Base-by-base conservation (phyloP, 2,329 filamentous ascomycete genomes). In the Cercospora zeae-maydis region DNA sequence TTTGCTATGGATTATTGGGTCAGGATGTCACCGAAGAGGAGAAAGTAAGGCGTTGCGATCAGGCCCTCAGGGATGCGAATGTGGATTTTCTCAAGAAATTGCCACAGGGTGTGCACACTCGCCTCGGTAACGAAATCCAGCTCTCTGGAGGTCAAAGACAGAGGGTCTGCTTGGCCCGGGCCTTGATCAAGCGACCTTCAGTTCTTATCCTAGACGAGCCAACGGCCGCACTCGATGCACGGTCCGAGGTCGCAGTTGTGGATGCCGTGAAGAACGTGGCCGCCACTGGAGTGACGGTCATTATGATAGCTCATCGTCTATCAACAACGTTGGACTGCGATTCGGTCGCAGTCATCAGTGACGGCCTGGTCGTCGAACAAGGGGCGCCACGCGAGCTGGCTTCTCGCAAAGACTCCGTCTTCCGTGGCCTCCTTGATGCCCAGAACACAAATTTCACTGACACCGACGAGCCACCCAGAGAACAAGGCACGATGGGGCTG, bases 321-420 rank as follows among this genome's bases (percentile, higher is more conserved):
- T 88, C 88, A 0, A 93, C 89, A 2, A 87, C 93, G 13, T 88
- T 90, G 73, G 89, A 92, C 67, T 89, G 91, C 0, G 87, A 93
- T 73, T 79, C 88, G n/a, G 92, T 93, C 36, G 91, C 90, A 67
- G 89, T 93, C 1, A 83, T 93, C 59, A 87, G 88, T 13, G 84
- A 88, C 63, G 86, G 88, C 30, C 83, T 75, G n/a, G 82, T 89
- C 24, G 77, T 86, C 0, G 86, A 89, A 73, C 78, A 80, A 62
- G 87, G 88, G 11, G 80, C 81, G n/a, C 86, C 89, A 69, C 76
- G 79, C 6, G 83, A 86, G 65, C 75, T 89, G 66, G 57, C 57
- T 14, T 76, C 88, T 0, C 36, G 45, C 4, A 53, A 62, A 13
- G 66, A 66, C 5, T 68, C 70, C 1, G 62, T 72, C 14, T 74